These are phyloP conservation scores for Durusdinium trenchii DNA, from an alignment of 73 alveolate genomes.

Conservation along the genomic window DNA sequence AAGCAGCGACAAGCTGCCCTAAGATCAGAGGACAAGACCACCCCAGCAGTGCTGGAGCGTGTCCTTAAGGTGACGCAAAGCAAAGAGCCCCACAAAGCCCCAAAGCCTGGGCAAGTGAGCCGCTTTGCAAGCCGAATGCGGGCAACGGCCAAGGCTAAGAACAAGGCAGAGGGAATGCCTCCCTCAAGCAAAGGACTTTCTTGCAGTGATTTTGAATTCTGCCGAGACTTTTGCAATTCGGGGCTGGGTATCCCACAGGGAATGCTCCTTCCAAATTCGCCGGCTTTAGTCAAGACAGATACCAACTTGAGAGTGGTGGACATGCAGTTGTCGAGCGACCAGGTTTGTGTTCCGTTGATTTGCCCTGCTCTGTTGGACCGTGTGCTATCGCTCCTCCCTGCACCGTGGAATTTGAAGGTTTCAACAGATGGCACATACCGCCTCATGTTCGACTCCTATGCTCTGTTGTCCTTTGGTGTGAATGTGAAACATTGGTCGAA, in stretches of 20 bases:
- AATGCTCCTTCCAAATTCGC: too few species aligned
- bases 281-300: background rate
- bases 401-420: conserved; percentile 11
- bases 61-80: background rate
- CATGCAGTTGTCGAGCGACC: background rate
- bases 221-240: background rate
- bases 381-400: background rate
- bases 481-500: background rate
- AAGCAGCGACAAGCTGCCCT: background rate
- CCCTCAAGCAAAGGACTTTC: background rate
- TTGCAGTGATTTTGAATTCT: background rate
- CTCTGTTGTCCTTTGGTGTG: background rate
- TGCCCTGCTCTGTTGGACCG: background rate
- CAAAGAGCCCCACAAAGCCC: background rate
- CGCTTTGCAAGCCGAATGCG: background rate
- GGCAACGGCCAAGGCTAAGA: background rate
- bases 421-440: conserved; percentile 3
- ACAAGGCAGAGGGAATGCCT: background rate
- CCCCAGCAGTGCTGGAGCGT: background rate
- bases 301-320: background rate
- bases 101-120: background rate
- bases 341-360: background rate
- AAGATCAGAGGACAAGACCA: background rate
- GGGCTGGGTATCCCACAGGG: background rate
- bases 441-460: background rate